Conservation (phyloP, 768 basidiomycete genomes). For the Vishniacozyma victoriae region DNA sequence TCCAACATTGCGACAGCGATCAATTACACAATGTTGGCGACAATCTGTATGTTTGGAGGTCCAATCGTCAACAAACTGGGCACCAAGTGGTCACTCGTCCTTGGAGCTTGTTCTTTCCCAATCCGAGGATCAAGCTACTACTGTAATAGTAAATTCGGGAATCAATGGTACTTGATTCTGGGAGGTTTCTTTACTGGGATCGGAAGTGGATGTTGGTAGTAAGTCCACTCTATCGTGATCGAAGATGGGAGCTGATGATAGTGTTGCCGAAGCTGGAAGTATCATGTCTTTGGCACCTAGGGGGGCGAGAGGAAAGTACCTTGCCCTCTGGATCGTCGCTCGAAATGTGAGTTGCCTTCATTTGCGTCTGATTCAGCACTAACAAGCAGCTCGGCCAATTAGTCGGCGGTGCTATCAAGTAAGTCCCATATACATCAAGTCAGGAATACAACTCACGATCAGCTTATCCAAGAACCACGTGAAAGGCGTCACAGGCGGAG, state of each 20-base stretch:
- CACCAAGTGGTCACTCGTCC: constrained; percentile 15
- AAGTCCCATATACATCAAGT: too few relatives aligned
- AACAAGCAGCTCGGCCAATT: too few relatives aligned
- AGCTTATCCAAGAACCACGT: constrained; percentile 11
- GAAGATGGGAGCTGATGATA: not conserved
- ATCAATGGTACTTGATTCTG: constrained; percentile 19
- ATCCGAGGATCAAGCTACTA: constrained; percentile 20
- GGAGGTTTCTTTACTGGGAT: constrained; percentile 13
- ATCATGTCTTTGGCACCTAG: constrained; percentile 22
- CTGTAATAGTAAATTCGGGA: constrained; percentile 11
- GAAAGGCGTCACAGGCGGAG: constrained; percentile 4
- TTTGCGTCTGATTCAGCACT: too few relatives aligned
- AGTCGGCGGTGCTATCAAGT: too few relatives aligned
- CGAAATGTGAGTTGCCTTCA: constrained; percentile 18
- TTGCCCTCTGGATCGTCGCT: constrained; percentile 18
- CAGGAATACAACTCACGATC: too few relatives aligned
- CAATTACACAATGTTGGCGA: constrained; percentile 8
- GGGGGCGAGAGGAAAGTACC: constrained; percentile 19
- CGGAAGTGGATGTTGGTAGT: constrained; percentile 6
- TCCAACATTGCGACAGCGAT: constrained; percentile 8
- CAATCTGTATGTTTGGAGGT: constrained; percentile 14
- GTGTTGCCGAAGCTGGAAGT: constrained; percentile 19
- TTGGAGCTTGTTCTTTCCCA: constrained; percentile 18
- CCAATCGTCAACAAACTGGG: constrained; percentile 15
- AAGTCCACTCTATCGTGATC: not conserved